These are phyloP conservation scores for Penicillium lividum DNA, from an alignment of 495 filamentous ascomycete species.

Conservation along the genomic window DNA sequence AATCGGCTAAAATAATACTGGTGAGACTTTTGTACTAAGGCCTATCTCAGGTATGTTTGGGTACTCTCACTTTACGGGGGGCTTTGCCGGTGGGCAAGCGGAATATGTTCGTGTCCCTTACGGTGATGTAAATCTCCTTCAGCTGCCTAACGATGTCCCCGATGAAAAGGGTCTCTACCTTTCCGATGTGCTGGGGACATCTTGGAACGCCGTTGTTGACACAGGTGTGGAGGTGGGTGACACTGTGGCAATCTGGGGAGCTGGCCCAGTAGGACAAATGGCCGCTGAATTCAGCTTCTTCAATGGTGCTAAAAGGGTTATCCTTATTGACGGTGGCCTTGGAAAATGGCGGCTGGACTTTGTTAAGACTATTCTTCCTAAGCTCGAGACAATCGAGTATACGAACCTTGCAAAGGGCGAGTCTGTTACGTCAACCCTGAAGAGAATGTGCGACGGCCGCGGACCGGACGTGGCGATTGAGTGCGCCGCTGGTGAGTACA, in stretches of 20 bases:
- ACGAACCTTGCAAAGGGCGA: slow-evolving; percentile 50
- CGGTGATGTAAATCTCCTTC: slow-evolving; percentile 80
- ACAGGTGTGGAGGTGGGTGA: slow-evolving; percentile 66
- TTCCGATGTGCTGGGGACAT: slow-evolving; percentile 76
- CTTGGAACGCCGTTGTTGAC: slow-evolving; percentile 81
- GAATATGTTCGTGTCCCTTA: slow-evolving; percentile 85
- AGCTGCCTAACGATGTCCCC: slow-evolving; percentile 76
- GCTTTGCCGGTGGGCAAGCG: slow-evolving; percentile 86
- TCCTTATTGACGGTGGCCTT: slow-evolving; percentile 74
- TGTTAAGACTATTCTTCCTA: slow-evolving; percentile 62
- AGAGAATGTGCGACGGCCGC: slow-evolving; percentile 62
- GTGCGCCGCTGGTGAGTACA: slow-evolving; percentile 81
- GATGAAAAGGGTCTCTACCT: slow-evolving; percentile 87
- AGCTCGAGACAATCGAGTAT: slow-evolving; percentile 61
- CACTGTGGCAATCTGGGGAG: slow-evolving; percentile 57
- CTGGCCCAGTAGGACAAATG: slow-evolving; percentile 78
- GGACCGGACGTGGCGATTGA: slow-evolving; percentile 81
- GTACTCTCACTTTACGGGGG: slow-evolving; percentile 72
- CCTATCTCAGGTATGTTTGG: slow-evolving; percentile 47
- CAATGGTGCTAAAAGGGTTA: slow-evolving; percentile 73
- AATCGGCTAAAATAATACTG: neutral
- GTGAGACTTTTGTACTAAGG: neutral
- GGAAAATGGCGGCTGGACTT: slow-evolving; percentile 66
- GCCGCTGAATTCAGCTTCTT: slow-evolving; percentile 67
- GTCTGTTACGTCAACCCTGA: slow-evolving; percentile 68